phyloP scores from a whole-genome alignment of 148 eudicot genomes.

The Chenopodium album region DNA sequence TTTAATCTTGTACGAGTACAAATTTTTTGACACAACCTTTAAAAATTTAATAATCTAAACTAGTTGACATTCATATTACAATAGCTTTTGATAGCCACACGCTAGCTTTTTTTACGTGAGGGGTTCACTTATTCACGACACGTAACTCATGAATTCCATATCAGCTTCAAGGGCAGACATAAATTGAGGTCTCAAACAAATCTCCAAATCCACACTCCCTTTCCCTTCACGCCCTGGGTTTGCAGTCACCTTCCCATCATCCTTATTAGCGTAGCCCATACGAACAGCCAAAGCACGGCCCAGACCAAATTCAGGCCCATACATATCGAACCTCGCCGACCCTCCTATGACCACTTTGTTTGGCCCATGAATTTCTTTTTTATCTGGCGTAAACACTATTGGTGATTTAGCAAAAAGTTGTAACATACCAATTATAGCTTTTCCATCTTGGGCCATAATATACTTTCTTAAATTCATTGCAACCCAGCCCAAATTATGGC shows the following conservation, averaged over 20 bases:
- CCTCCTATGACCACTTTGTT: conserved; percentile 54
- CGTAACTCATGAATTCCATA: conserved; percentile 57
- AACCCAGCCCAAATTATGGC: conserved; percentile 43
- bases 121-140: conserved; percentile 10
- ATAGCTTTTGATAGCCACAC: not conserved
- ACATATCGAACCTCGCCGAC: conserved; percentile 68
- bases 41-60: too few relatives aligned
- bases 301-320: conserved; percentile 83
- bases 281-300: conserved; percentile 57
- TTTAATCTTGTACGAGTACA: too few relatives aligned
- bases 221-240: conserved; percentile 59
- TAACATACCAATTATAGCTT: not conserved
- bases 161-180: conserved; percentile 62
- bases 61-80: too few relatives aligned
- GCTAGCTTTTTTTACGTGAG: not conserved
- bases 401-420: conserved; percentile 35
- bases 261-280: conserved; percentile 67
- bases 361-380: conserved; percentile 40
- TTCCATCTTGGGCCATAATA: conserved; percentile 46
- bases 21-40: too few relatives aligned
- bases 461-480: conserved; percentile 34
- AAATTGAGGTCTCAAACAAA: conserved; percentile 51
- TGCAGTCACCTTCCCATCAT: conserved; percentile 74
- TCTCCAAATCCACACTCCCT: conserved; percentile 74
- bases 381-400: conserved; percentile 20